Evolutionary conservation across 306 rosid species (phyloP).

Genomic region (Spatholobus suberectus): DNA sequence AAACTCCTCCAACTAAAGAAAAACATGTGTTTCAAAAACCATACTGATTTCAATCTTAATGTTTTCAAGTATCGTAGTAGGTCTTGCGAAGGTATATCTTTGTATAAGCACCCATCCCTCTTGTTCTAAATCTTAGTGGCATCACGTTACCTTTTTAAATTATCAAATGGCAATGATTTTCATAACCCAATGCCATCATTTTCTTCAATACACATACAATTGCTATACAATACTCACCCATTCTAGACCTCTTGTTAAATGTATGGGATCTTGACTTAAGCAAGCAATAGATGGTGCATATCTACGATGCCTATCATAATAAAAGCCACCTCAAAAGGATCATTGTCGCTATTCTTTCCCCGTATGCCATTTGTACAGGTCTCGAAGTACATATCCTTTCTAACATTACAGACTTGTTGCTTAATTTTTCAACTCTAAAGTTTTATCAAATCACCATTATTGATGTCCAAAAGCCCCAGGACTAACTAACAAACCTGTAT

Average conservation of each 20-base stretch:
- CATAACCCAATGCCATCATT: neutral
- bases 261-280: neutral
- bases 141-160: neutral
- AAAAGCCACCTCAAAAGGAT: neutral
- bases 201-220: neutral
- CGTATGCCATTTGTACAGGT: neutral
- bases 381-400: neutral
- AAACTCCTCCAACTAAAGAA: neutral
- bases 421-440: constrained; percentile 4
- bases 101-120: too few species aligned
- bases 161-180: neutral
- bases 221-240: neutral
- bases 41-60: constrained; percentile 1
- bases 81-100: neutral
- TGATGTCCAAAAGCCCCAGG: neutral
- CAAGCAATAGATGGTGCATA: neutral
- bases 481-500: neutral
- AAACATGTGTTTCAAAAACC: neutral
- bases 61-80: neutral
- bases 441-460: neutral
- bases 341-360: neutral
- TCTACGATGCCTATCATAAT: neutral
- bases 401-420: neutral
- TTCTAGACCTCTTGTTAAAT: neutral
- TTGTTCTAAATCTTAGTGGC: too few species aligned